Percentiles rank a stretch among this genome's conserved stretches.
Conservation (phyloP, 305 asterid genomes). For the Fraxinus angustifolia region DNA sequence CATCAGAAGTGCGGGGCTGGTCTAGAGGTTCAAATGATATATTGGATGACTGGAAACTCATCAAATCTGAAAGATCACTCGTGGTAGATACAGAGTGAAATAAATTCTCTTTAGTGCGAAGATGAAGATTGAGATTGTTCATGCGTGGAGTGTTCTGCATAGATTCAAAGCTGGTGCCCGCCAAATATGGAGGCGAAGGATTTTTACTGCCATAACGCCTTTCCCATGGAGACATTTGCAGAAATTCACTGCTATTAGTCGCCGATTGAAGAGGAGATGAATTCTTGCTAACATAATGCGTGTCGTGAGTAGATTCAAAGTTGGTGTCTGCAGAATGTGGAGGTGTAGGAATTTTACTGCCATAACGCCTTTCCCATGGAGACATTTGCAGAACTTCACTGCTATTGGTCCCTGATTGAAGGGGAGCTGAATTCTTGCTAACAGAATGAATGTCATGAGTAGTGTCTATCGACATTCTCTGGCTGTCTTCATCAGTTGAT, state of each 20-base stretch:
- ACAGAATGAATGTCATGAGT: not conserved
- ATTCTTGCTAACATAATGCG: not conserved
- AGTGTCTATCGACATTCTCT: not conserved
- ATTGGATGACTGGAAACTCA: conserved; percentile 28
- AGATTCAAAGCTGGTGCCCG: not conserved
- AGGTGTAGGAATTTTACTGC: conserved; percentile 1
- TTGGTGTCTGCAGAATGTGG: not conserved
- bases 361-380: conserved; percentile 4
- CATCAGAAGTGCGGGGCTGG: conserved; percentile 27
- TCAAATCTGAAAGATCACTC: conserved; percentile 27
- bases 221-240: conserved; percentile 1
- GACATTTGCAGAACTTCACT: not conserved
- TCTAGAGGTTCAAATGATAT: conserved; percentile 27
- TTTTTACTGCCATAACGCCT: conserved; percentile 3
- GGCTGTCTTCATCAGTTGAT: not conserved
- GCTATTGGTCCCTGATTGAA: not conserved
- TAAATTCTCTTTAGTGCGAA: conserved; percentile 17
- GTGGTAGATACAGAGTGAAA: conserved; percentile 26
- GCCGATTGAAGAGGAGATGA: not conserved
- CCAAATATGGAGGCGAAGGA: not conserved
- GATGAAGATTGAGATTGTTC: conserved; percentile 16
- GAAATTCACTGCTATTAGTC: not conserved
- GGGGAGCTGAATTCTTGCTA: not conserved
- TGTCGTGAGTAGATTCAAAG: not conserved
- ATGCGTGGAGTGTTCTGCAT: not conserved